phyloP scores from a whole-genome alignment of 1,284 basidiomycete species.

The Rhodotorula sp. region DNA sequence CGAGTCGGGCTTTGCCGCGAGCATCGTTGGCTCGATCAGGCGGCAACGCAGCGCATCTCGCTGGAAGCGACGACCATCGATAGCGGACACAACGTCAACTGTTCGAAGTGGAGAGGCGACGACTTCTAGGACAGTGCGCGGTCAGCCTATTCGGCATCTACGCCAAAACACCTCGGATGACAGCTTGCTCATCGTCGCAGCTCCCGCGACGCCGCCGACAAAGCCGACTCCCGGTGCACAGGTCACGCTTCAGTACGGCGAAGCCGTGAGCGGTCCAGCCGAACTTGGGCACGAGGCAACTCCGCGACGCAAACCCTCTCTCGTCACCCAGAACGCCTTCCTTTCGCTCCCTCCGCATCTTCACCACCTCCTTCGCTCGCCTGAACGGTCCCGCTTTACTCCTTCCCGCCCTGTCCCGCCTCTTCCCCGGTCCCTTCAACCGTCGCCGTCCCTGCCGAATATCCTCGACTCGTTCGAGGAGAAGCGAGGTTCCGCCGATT shows the following conservation, averaged over 20 bases:
- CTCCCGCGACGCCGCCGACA: background rate
- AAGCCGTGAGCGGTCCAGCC: conserved; percentile 7
- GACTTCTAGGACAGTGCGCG: conserved; percentile 9
- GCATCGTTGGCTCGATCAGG: conserved; percentile 6
- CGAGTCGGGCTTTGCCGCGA: conserved; percentile 1
- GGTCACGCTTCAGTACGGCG: conserved; percentile 12
- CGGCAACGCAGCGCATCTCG: background rate
- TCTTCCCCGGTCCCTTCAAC: background rate
- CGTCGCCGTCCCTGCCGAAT: background rate
- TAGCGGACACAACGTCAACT: background rate
- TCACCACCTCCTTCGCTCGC: conserved; percentile 29
- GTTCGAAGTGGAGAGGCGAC: background rate
- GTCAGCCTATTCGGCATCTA: conserved; percentile 27
- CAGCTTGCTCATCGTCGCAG: conserved; percentile 15
- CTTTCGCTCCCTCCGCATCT: conserved; percentile 35
- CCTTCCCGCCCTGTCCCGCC: conserved; percentile 12
- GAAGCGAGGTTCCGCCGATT: conserved; percentile 1
- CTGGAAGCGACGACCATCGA: background rate
- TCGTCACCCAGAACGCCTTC: conserved; percentile 31
- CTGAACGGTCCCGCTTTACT: background rate
- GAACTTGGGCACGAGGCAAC: background rate
- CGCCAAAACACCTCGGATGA: conserved; percentile 12
- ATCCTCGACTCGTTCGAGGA: background rate
- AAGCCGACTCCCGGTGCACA: background rate
- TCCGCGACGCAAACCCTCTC: background rate